Evolutionary conservation across 257 asterid genomes (phyloP).

Genomic region (Ocimum tenuiflorum): DNA sequence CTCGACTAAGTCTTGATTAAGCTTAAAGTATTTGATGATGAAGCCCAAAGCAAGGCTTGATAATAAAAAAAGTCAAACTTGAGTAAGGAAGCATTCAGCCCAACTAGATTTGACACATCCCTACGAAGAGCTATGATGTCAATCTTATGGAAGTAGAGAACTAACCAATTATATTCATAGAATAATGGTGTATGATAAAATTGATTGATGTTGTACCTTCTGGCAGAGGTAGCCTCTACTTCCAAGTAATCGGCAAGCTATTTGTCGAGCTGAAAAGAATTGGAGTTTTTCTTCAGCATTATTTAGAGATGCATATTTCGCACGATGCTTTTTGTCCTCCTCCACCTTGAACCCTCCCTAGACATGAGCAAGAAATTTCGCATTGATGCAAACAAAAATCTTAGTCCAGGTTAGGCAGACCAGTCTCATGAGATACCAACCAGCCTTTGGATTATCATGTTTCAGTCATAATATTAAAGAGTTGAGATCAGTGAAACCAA

Average conservation of each 20-base stretch:
- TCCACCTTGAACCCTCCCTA: constrained; percentile 89
- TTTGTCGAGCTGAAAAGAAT: constrained; percentile 89
- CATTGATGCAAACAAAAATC: not conserved
- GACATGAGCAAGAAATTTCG: constrained; percentile 2
- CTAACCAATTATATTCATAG: constrained; percentile 6
- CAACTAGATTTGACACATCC: no score
- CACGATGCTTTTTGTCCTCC: constrained; percentile 88
- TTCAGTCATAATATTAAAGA: not conserved
- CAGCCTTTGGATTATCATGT: not conserved
- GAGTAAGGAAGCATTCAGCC: no score
- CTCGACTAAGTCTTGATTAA: no score
- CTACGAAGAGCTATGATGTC: not conserved
- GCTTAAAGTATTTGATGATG: no score
- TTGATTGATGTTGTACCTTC: constrained; percentile 43
- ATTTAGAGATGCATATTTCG: constrained; percentile 55
- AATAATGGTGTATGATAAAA: constrained; percentile 9
- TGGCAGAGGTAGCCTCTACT: constrained; percentile 94
- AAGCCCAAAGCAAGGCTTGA: no score
- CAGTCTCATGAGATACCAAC: not conserved
- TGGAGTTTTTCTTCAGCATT: constrained; percentile 74
- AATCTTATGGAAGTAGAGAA: constrained; percentile 10
- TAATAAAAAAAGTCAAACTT: no score
- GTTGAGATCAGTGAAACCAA: not conserved
- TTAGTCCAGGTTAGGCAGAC: not conserved
- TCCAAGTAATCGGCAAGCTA: constrained; percentile 93